These are phyloP conservation scores for Teunomyces stri DNA, from an alignment of 805 yeast species.

Conservation along the genomic window DNA sequence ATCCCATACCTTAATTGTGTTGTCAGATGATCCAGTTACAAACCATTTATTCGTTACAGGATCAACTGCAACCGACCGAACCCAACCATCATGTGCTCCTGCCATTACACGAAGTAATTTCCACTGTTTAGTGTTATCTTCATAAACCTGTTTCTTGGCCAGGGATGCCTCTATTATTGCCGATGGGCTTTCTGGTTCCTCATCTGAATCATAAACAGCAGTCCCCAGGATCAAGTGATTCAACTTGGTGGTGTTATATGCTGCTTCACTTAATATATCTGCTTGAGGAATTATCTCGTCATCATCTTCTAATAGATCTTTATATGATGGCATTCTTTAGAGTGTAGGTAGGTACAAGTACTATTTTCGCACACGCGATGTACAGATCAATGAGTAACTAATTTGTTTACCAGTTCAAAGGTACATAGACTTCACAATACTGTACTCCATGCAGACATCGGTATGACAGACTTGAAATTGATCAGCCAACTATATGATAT, in stretches of 20 bases:
- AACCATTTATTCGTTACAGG: constrained; percentile 84
- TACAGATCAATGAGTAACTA: no score
- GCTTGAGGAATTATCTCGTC: constrained; percentile 21
- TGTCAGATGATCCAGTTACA: constrained; percentile 87
- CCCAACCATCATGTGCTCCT: constrained; percentile 91
- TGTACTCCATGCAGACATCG: not conserved
- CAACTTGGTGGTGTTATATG: constrained; percentile 28
- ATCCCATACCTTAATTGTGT: constrained; percentile 91
- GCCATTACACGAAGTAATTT: constrained; percentile 67
- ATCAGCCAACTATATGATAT: constrained; percentile 1
- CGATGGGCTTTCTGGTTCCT: not conserved
- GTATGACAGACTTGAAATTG: not conserved
- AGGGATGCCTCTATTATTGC: not conserved
- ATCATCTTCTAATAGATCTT: constrained; percentile 1
- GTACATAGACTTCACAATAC: no score
- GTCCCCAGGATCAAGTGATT: not conserved
- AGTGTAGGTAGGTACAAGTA: not conserved
- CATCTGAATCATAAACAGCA: not conserved
- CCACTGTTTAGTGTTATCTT: constrained; percentile 43
- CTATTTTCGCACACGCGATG: no score
- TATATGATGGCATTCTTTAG: not conserved
- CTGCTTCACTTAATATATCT: constrained; percentile 31
- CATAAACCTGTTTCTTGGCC: constrained; percentile 2
- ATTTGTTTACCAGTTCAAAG: no score
- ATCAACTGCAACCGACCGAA: constrained; percentile 75